A percentile compares a stretch with the other conserved stretches of the same genome.
phyloP scores from a whole-genome alignment of 441 rosid species.

The Eugenia klotzschiana region DNA sequence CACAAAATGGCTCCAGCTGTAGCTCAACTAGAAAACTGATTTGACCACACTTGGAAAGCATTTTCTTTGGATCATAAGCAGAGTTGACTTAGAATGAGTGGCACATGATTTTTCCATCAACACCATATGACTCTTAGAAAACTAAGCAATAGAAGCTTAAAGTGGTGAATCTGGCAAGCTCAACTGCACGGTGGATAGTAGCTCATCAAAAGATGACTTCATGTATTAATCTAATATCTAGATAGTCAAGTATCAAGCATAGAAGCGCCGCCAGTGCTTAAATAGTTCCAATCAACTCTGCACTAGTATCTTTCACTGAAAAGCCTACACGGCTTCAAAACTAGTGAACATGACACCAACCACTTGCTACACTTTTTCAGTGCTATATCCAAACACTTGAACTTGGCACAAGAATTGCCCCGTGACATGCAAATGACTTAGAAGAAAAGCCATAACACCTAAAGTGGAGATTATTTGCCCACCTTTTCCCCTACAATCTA shows the following conservation, averaged over 20 bases:
- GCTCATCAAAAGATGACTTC: too few species aligned
- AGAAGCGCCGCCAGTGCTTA: too few species aligned
- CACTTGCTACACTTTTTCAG: background rate
- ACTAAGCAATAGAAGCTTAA: background rate
- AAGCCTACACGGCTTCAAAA: background rate
- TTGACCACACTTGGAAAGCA: background rate
- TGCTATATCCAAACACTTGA: background rate
- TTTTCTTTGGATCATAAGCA: background rate
- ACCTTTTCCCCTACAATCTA: background rate
- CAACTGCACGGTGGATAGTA: too few species aligned
- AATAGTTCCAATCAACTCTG: too few species aligned
- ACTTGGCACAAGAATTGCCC: background rate
- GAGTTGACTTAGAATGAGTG: background rate
- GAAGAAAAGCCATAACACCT: background rate
- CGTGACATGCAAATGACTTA: background rate
- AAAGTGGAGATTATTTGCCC: background rate
- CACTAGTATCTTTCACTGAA: too few species aligned
- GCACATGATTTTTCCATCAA: background rate
- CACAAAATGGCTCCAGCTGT: background rate
- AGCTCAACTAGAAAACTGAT: background rate
- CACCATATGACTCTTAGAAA: background rate
- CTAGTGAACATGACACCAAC: background rate
- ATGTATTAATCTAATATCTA: too few species aligned
- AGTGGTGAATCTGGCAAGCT: too few species aligned
- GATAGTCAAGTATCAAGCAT: too few species aligned